Percentiles rank a stretch among this genome's conserved stretches.
Conservation (phyloP, 75 land plant species). For the Selaginella moellendorffii region DNA sequence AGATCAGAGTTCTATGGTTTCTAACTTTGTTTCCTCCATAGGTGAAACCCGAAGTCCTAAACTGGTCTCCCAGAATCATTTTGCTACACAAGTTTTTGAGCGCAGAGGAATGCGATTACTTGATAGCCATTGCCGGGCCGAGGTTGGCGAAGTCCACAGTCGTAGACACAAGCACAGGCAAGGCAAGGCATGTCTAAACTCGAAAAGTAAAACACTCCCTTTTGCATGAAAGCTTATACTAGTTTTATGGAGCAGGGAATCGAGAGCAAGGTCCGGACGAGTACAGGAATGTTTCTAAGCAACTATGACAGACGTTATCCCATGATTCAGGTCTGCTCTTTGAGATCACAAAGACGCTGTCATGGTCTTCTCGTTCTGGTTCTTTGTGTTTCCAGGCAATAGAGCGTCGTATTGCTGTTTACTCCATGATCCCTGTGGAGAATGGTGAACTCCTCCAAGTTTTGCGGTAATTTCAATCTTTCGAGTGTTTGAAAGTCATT, state of each 20-base stretch:
- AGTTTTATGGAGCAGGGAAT: conserved; percentile 85
- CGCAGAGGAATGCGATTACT: conserved; percentile 86
- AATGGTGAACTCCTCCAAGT: conserved; percentile 97
- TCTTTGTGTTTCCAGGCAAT: conserved; percentile 42
- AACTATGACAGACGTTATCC: conserved; percentile 46
- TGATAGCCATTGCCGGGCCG: conserved; percentile 59
- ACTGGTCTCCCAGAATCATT: conserved; percentile 84
- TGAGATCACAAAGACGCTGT: background rate
- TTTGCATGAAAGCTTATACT: background rate
- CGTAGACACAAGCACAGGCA: conserved; percentile 83
- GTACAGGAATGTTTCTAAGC: conserved; percentile 91
- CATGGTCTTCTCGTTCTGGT: background rate
- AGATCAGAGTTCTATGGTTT: background rate
- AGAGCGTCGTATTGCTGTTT: conserved; percentile 80
- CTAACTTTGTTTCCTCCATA: conserved; percentile 17
- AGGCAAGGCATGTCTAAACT: conserved; percentile 74
- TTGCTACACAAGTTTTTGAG: conserved; percentile 75
- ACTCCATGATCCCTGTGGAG: conserved; percentile 81
- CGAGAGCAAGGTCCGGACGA: conserved; percentile 83
- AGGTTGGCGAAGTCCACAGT: conserved; percentile 73
- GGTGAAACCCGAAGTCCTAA: conserved; percentile 83
- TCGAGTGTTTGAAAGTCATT: background rate
- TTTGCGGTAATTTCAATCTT: conserved; percentile 38
- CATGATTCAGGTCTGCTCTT: conserved; percentile 52
- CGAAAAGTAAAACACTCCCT: background rate